A percentile compares a stretch with the other conserved stretches of the same genome.
Evolutionary conservation across 2,329 filamentous ascomycete genomes (phyloP).

Genomic region (Monosporascus ibericus): DNA sequence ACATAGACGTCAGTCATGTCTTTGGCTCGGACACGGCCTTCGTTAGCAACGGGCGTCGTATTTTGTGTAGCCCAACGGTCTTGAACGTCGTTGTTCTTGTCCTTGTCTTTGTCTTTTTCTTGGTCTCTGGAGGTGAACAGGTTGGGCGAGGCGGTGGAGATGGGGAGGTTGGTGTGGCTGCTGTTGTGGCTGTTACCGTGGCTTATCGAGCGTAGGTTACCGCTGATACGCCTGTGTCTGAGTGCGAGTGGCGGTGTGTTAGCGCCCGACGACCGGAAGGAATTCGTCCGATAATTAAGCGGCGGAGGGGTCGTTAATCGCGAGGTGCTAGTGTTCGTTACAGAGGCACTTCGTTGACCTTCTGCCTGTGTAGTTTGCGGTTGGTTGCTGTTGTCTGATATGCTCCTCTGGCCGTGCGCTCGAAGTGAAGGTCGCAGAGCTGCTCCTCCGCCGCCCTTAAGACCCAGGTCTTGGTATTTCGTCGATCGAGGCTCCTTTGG

Average conservation of each 20-base stretch:
- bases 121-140: conserved; percentile 30
- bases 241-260: conserved; percentile 57
- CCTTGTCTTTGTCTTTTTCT: conserved; percentile 23
- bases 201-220: conserved; percentile 67
- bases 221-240: conserved; percentile 62
- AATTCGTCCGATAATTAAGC: conserved; percentile 49
- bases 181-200: conserved; percentile 37
- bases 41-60: conserved; percentile 70
- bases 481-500: conserved; percentile 12
- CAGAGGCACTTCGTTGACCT: conserved; percentile 31
- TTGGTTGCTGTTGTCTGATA: conserved; percentile 31
- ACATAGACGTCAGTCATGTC: conserved; percentile 94
- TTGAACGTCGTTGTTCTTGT: conserved; percentile 14
- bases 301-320: conserved; percentile 49
- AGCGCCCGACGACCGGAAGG: conserved; percentile 44
- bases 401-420: conserved; percentile 23
- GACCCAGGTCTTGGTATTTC: conserved; percentile 13
- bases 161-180: conserved; percentile 9
- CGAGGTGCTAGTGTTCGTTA: conserved; percentile 49
- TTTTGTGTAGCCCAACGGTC: conserved; percentile 4
- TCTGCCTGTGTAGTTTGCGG: conserved; percentile 17
- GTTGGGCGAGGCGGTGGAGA: conserved; percentile 19
- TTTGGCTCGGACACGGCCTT: conserved; percentile 76
- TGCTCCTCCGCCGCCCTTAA: conserved; percentile 9
- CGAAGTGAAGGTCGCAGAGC: conserved; percentile 12